Conservation (phyloP, 129 eudicot species). For the Smallanthus sonchifolius region DNA sequence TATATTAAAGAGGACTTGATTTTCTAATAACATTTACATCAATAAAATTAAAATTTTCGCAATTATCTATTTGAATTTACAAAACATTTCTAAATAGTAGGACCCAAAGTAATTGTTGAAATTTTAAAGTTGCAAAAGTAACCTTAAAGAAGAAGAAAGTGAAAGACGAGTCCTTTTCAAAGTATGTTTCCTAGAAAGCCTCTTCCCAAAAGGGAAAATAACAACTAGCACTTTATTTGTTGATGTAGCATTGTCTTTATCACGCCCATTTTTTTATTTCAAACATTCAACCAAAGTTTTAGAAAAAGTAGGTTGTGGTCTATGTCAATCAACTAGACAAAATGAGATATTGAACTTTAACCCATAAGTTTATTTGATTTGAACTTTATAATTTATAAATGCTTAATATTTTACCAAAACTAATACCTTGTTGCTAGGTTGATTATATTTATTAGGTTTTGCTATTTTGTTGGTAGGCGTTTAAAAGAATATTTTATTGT, state of each 20-base stretch:
- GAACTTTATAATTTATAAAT: not conserved
- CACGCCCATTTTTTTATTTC: constrained; percentile 20
- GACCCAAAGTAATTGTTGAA: constrained; percentile 9
- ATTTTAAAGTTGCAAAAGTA: constrained; percentile 18
- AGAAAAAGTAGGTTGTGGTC: constrained; percentile 22
- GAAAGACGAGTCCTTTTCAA: constrained; percentile 24
- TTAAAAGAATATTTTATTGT: too few species aligned
- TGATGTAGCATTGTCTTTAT: constrained; percentile 20
- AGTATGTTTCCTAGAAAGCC: constrained; percentile 30
- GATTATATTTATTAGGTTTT: not conserved
- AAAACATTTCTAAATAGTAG: not conserved
- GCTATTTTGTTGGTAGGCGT: too few species aligned
- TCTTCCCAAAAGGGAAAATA: constrained; percentile 28
- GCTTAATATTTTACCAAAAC: not conserved
- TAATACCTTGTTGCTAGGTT: not conserved
- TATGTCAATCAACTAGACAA: constrained; percentile 16
- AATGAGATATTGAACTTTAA: not conserved
- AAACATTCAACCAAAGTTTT: constrained; percentile 21
- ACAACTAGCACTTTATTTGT: constrained; percentile 26
- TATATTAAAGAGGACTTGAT: too few species aligned
- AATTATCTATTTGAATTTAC: not conserved
- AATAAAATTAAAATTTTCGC: too few species aligned
- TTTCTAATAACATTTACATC: too few species aligned
- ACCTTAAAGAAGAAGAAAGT: constrained; percentile 23
- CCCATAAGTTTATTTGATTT: not conserved